Evolutionary conservation across 2,329 filamentous ascomycete genomes (phyloP), one percentile per base, ranked within the genome.

Genomic region (Orbilia blumenaviensis): DNA sequence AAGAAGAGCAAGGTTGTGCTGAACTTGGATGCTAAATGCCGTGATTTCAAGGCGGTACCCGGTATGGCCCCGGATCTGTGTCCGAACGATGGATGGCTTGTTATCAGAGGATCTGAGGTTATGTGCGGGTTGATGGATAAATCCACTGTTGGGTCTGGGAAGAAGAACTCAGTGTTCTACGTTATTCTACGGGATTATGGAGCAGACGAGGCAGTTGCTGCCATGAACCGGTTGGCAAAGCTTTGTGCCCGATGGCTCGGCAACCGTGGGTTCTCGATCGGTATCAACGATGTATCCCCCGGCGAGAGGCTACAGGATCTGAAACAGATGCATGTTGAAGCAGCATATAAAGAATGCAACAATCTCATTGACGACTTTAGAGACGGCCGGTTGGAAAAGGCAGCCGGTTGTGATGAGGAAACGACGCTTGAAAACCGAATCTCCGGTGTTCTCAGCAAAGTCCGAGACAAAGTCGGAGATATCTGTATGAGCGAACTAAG

Each of bases 61-160:
- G 87, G 87, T 0, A 84, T 84, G 63, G 83, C 85, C 48, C 89
- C 90, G 0, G 90, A 92, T 78, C 90, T 96, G 84, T 92, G 94
- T 80, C 89, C 91, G 14, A 92, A 95, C 79, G 95, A 99, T 82
- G 90, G 91, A 6, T 98, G 92, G 88, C 86, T 99, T 8, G 93
- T 97, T 12, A 91, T 99, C 77, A 91, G 94, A 69, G 98, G 99
- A 82, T 98, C 94, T 0, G 94, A 97, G 82, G 90, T 98, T 77
- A 96, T 99, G 92, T 98, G 94, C 81, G 95, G 95, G 77, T 88
- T 91, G 74, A 97, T 98, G 93, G 95, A 99, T 85, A 99, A 99
- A 84, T 92, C 92, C 0, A 98, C 94, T 0, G 92, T 99, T n/a
- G 95, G 95, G 79, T 90, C 92, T 4, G 95, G 95, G 80, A 98